Base-by-base conservation (phyloP, 257 asterid species). In the Forsythia suspensa region DNA sequence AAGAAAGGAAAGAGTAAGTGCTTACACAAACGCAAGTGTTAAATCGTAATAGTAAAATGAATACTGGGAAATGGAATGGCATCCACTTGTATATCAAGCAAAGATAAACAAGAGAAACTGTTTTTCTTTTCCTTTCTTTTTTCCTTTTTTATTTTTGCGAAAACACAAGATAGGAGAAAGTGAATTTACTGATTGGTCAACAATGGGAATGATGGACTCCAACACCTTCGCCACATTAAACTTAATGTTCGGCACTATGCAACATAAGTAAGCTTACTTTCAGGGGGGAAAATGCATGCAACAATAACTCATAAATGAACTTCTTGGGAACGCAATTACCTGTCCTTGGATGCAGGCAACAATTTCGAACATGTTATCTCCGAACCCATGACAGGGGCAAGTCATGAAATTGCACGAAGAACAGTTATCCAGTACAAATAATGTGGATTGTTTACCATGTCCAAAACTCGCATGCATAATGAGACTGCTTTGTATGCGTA, bases 301-400 rank as follows among this genome's bases (percentile, higher is more conserved):
- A 65, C 39, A 43, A 65, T 43, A 77, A 73, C 51, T 40, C 15
- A 77, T 52, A 73, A 72, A 74, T 42, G 71, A 80, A 71, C 57
- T 63, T 63, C 70, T 63, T 36, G 76, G 70, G 74, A 55, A 43
- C 36, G 70, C 52, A 70, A 70, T 67, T 72, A 94, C 97, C 96
- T 88, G 88, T 91, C 98, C 86, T 92, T 90, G 6, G 97, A 85
- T 59, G 94, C 87, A 1, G 99, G 99, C 84, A 95, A 87, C 79
- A 95, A 79, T 78, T 87, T 90, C 2, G 97, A 93, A 48, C 97
- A 95, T 55, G 99, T 93, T 76, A 95, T 93, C 85, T 95, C 99
- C 6, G 97, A 81, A 63, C 98, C 98, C 99, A 93, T 86, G 78
- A 95, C 99, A 18, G 98, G 97, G 68, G 98, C 97, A 80, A 94